phyloP scores from a whole-genome alignment of 2,329 filamentous ascomycete genomes.

The Pseudodiploospora longispora region DNA sequence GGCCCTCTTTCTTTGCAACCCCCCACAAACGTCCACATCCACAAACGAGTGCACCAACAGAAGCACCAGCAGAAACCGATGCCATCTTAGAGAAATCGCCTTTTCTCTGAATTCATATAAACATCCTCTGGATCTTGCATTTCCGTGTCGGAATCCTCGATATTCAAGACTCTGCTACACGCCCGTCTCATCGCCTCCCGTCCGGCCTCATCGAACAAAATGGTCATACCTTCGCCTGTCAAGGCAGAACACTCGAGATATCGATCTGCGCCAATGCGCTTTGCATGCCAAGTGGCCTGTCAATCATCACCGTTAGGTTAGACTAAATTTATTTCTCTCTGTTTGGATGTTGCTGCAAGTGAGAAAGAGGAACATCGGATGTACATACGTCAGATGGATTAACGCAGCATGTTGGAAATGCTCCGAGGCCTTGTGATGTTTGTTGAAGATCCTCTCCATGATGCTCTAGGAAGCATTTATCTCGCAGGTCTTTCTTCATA shows the following conservation, averaged over 20 bases:
- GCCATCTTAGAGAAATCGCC: slow-evolving; percentile 9
- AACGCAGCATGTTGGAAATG: slow-evolving; percentile 22
- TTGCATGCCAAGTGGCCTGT: slow-evolving; percentile 25
- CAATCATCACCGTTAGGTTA: background rate
- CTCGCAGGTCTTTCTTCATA: slow-evolving; percentile 24
- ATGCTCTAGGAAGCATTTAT: slow-evolving; percentile 8
- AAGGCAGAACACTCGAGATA: slow-evolving; percentile 30
- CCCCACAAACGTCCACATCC: too few species aligned
- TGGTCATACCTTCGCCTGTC: slow-evolving; percentile 26
- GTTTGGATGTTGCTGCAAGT: too few species aligned
- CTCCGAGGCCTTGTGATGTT: background rate
- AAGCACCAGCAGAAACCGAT: too few species aligned
- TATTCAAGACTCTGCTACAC: slow-evolving; percentile 5
- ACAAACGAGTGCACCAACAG: too few species aligned
- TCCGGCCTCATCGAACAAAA: slow-evolving; percentile 19
- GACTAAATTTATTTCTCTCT: too few species aligned
- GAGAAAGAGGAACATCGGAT: too few species aligned
- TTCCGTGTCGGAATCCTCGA: too few species aligned
- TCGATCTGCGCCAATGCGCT: slow-evolving; percentile 18
- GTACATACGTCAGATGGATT: slow-evolving; percentile 20
- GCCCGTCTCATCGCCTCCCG: slow-evolving; percentile 16
- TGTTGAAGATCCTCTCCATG: slow-evolving; percentile 4
- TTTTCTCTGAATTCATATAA: slow-evolving; percentile 11
- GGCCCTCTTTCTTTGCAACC: too few species aligned
- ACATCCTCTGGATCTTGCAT: slow-evolving; percentile 3